Evolutionary conservation across 2,329 filamentous ascomycete genomes (phyloP), one percentile per base, ranked within the genome.

Genomic region (Curvularia spicifera): DNA sequence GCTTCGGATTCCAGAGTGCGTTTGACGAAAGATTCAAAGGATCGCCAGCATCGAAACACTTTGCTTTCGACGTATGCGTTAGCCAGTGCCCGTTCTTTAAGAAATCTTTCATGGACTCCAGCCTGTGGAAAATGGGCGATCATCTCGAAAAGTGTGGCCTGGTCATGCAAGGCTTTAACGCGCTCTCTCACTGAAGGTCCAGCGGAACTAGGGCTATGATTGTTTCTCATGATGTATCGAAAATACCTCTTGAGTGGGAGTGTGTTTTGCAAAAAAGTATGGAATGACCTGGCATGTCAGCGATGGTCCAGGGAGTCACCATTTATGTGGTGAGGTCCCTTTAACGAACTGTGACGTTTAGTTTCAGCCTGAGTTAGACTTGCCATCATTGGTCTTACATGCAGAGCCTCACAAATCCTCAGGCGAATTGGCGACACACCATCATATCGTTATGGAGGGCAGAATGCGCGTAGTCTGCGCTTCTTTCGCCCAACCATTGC

Each of bases 391-490:
- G 5, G 10, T 37, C 18, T 8, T 37, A 35, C 33, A 35, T 26
- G 10, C 10, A 42, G 47, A 56, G 53, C 48, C 48, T 47, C 53
- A 42, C 47, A 26, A 39, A 48, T 33, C 47, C 48, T 51, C 42
- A 22, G 33, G 24, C n/a, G 52, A 40, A 29, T 15, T 26, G 33
- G 26, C 42, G 20, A 40, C n/a, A 51, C 47, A 33, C 28, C 33
- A 35, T 15, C 4, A 35, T 15, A 15, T 35, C 12, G 33, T 35
- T 35, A 15, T 35, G 33, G 33, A 15, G 33, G 33, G 33, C 13
- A 15, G 8, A 31, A 31, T 31, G 10, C 29, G 29, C 3, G 10
- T 31, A 31, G 33, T 15, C 33, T 35, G 12, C 13, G 12, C 26
- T 56, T 45, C 24, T 18, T 4, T 31, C 31, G 3, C 8, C 42